phyloP scores from a whole-genome alignment of 352 stramenopile species.

The Phytophthora brassicae region DNA sequence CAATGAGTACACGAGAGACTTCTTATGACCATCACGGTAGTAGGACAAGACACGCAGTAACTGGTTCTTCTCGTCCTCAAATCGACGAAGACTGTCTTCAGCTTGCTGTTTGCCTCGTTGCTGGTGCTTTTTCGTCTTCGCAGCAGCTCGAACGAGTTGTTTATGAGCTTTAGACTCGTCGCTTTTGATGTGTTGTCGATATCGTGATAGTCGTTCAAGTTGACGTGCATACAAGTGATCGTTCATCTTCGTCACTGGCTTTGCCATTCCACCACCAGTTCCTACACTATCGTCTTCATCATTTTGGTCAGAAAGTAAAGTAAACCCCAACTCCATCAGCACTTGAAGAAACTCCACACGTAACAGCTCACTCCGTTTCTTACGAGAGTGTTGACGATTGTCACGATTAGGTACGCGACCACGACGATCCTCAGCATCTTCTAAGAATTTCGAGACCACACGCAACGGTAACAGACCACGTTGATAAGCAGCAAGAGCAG shows the following conservation, averaged over 20 bases:
- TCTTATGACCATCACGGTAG: constrained; percentile 94
- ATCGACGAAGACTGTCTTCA: constrained; percentile 43
- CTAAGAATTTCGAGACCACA: constrained; percentile 70
- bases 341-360: constrained; percentile 91
- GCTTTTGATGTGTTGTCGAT: constrained; percentile 54
- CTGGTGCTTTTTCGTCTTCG: constrained; percentile 38
- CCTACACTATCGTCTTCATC: constrained; percentile 28
- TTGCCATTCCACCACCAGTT: constrained; percentile 11
- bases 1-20: constrained; percentile 90
- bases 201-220: constrained; percentile 68
- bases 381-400: not conserved
- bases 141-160: constrained; percentile 57
- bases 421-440: constrained; percentile 36
- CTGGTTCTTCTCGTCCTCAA: constrained; percentile 80
- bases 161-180: constrained; percentile 53
- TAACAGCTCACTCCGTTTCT: constrained; percentile 51
- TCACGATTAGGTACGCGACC: constrained; percentile 16
- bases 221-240: constrained; percentile 83
- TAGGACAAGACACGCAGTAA: constrained; percentile 88
- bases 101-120: constrained; percentile 19
- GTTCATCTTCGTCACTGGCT: constrained; percentile 47
- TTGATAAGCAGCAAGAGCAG: constrained; percentile 65
- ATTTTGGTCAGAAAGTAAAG: constrained; percentile 54
- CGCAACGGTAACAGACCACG: constrained; percentile 72
- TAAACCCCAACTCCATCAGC: constrained; percentile 93